Percentiles rank a stretch among this genome's conserved stretches.
These are phyloP conservation scores for Nakazawaea peltata DNA, from an alignment of 805 yeast genomes.

Conservation along the genomic window DNA sequence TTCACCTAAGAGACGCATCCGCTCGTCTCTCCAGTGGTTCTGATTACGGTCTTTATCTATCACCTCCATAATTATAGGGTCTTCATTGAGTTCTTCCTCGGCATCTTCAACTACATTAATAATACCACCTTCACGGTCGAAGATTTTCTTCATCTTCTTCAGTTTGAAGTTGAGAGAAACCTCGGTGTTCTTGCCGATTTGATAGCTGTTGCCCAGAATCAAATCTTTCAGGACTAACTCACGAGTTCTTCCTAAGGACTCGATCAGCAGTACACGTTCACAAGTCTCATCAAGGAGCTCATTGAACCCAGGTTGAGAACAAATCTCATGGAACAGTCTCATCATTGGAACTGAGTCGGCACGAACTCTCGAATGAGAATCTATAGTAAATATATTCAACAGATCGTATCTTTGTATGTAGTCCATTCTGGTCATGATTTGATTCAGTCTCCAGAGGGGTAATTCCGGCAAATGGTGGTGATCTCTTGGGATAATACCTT, in stretches of 20 bases:
- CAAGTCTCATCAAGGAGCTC: slow-evolving; percentile 56
- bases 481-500: background rate
- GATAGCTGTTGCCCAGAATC: slow-evolving; percentile 39
- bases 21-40: slow-evolving; percentile 38
- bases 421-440: slow-evolving; percentile 80
- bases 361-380: slow-evolving; percentile 60
- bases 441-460: slow-evolving; percentile 79
- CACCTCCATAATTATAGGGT: slow-evolving; percentile 24
- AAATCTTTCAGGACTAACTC: slow-evolving; percentile 70
- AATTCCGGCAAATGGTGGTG: slow-evolving; percentile 56
- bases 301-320: slow-evolving; percentile 62
- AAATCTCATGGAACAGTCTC: slow-evolving; percentile 80
- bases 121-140: slow-evolving; percentile 7
- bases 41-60: slow-evolving; percentile 21
- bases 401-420: slow-evolving; percentile 70
- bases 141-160: slow-evolving; percentile 11
- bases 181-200: slow-evolving; percentile 15
- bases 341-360: slow-evolving; percentile 87
- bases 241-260: slow-evolving; percentile 68
- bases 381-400: slow-evolving; percentile 72
- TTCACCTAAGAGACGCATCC: slow-evolving; percentile 25
- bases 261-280: slow-evolving; percentile 67
- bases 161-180: slow-evolving; percentile 1
- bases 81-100: slow-evolving; percentile 15
- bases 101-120: slow-evolving; percentile 11